phyloP scores from a whole-genome alignment of 192 early-diverging fungal genomes.

The Endogone sp. region DNA sequence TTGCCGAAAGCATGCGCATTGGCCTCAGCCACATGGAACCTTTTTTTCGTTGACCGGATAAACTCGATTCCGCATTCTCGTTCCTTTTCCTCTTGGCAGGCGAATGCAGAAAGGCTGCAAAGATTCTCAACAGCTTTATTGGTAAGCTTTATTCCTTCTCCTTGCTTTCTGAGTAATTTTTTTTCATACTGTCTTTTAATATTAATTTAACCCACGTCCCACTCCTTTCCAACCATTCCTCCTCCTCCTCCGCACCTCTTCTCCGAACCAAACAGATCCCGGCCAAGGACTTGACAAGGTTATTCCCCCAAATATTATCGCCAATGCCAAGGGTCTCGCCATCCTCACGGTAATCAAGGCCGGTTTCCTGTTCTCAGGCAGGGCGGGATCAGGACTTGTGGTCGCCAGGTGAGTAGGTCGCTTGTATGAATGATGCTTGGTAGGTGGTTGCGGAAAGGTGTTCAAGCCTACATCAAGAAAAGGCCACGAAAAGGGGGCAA shows the following conservation, averaged over 20 bases:
- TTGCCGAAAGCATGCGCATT: too few relatives aligned
- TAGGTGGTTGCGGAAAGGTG: background rate
- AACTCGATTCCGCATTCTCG: background rate
- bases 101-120: slow-evolving; percentile 46
- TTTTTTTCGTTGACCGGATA: too few relatives aligned
- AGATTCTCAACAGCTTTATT: slow-evolving; percentile 49
- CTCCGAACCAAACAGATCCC: slow-evolving; percentile 17
- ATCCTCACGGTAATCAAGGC: slow-evolving; percentile 85
- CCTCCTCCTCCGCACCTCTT: too few relatives aligned
- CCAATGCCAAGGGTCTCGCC: slow-evolving; percentile 77
- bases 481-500: slow-evolving; percentile 69
- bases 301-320: slow-evolving; percentile 52
- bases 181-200: background rate
- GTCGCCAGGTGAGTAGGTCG: slow-evolving; percentile 48
- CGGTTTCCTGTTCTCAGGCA: slow-evolving; percentile 79
- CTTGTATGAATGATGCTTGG: slow-evolving; percentile 13
- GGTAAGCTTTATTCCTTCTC: slow-evolving; percentile 23
- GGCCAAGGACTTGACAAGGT: slow-evolving; percentile 51
- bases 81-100: slow-evolving; percentile 24
- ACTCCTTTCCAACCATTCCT: too few relatives aligned
- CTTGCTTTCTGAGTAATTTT: background rate
- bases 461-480: background rate
- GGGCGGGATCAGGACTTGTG: slow-evolving; percentile 76
- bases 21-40: too few relatives aligned
- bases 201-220: background rate